Evolutionary conservation across 169 alveolate genomes (phyloP).

Genomic region (Plasmodium berghei): DNA sequence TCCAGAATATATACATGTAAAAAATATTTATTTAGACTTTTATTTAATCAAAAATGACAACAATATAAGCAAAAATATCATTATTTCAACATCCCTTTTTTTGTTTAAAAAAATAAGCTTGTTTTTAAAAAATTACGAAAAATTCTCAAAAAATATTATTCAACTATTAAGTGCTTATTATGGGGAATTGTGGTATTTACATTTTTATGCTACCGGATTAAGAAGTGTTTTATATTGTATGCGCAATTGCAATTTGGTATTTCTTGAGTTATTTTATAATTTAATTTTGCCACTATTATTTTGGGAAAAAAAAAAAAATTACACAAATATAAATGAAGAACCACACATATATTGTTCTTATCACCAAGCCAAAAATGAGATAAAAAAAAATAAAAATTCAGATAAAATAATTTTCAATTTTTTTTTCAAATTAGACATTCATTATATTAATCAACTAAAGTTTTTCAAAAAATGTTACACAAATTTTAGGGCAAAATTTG

Average conservation of each 20-base stretch:
- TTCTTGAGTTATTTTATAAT: slow-evolving; percentile 38
- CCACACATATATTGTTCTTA: neutral
- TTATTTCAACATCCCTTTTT: neutral
- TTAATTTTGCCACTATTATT: slow-evolving; percentile 38
- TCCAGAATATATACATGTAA: slow-evolving; percentile 8
- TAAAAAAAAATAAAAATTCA: neutral
- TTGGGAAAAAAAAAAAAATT: neutral
- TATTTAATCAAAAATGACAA: slow-evolving; percentile 7
- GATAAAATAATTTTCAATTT: neutral
- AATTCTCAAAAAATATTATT: slow-evolving; percentile 18
- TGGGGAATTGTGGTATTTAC: slow-evolving; percentile 38
- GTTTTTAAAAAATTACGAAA: slow-evolving; percentile 23
- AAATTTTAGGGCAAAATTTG: neutral
- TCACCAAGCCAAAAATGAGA: neutral
- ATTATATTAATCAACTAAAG: slow-evolving; percentile 34
- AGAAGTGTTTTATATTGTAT: slow-evolving; percentile 38
- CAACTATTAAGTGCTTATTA: slow-evolving; percentile 20
- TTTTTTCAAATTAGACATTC: slow-evolving; percentile 10
- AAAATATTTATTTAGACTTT: slow-evolving; percentile 46
- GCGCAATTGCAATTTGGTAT: slow-evolving; percentile 40
- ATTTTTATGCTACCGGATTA: slow-evolving; percentile 49
- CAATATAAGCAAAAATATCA: slow-evolving; percentile 3
- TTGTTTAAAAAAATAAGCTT: slow-evolving; percentile 28
- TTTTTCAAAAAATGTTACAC: slow-evolving; percentile 12
- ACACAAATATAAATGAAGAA: neutral